Conservation (phyloP, 768 basidiomycete species). For the Tricholoma terreum region DNA sequence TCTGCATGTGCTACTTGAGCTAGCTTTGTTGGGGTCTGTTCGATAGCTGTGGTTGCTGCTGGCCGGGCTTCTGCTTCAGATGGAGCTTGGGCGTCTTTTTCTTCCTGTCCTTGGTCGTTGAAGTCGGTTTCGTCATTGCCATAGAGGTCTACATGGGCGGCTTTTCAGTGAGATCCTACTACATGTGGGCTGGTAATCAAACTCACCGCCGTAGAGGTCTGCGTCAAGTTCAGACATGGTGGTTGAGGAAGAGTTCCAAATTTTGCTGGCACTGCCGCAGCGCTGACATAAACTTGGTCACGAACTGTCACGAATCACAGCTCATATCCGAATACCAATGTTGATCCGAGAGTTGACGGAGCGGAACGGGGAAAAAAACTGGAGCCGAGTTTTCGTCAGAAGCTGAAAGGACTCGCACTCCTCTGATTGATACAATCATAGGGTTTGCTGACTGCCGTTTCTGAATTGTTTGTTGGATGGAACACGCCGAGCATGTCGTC, state of each 20-base stretch:
- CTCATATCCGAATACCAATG: not conserved
- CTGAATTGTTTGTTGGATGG: not conserved
- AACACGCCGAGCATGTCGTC: constrained; percentile 15
- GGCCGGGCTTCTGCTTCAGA: constrained; percentile 21
- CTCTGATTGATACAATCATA: not conserved
- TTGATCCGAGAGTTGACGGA: not conserved
- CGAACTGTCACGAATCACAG: not conserved
- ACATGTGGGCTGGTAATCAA: not conserved
- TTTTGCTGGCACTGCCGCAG: constrained; percentile 14
- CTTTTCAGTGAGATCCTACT: not conserved
- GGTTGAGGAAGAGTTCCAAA: constrained; percentile 29
- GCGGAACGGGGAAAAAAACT: not conserved
- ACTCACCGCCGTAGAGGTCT: constrained; percentile 84
- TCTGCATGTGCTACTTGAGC: constrained; percentile 17
- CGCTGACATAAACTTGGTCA: constrained; percentile 16
- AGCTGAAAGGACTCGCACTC: no score
- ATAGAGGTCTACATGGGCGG: constrained; percentile 57
- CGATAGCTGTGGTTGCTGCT: constrained; percentile 8
- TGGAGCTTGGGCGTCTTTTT: constrained; percentile 30
- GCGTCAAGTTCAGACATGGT: constrained; percentile 83
- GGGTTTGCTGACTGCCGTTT: not conserved
- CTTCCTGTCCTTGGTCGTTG: constrained; percentile 41
- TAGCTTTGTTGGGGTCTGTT: constrained; percentile 18
- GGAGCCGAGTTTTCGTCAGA: no score
- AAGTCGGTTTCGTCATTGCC: constrained; percentile 69